Evolutionary conservation across 2,329 filamentous ascomycete species (phyloP).

Genomic region (Aspergillus piperis): DNA sequence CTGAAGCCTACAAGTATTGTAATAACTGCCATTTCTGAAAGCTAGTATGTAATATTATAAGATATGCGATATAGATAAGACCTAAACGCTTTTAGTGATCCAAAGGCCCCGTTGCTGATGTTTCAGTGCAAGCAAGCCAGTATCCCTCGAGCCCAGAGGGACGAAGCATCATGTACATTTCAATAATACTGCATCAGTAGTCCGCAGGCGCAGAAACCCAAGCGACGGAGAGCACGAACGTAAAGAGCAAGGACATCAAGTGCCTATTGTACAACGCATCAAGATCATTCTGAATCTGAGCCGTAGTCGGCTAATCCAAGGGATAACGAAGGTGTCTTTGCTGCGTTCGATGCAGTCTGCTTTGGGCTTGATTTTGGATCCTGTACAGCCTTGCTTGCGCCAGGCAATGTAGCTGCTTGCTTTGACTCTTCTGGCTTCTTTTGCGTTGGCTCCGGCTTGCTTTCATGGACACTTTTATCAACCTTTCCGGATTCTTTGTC

Average conservation of each 20-base stretch:
- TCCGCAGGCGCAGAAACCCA: not conserved
- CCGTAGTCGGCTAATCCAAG: slow-evolving; percentile 43
- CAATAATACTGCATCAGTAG: not conserved
- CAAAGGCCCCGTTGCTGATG: not conserved
- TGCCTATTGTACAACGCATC: not conserved
- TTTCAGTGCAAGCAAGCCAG: not conserved
- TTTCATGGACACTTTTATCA: not conserved
- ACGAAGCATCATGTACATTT: not conserved
- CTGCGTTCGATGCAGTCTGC: slow-evolving; percentile 4
- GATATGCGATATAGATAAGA: not conserved
- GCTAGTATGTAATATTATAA: not conserved
- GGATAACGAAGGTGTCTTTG: slow-evolving; percentile 27
- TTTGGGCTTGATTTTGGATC: not conserved
- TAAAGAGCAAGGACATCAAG: not conserved
- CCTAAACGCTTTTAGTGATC: not conserved
- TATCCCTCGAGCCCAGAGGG: not conserved
- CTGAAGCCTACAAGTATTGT: too few species aligned
- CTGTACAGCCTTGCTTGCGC: not conserved
- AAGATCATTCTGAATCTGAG: slow-evolving; percentile 42
- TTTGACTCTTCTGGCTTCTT: not conserved
- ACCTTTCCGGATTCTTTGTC: slow-evolving; percentile 4
- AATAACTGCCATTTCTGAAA: too few species aligned
- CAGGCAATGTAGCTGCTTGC: not conserved
- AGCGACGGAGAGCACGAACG: not conserved
- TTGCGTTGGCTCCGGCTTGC: not conserved